Percentiles rank a stretch among this genome's conserved stretches.
These are phyloP conservation scores for Penicillium sp. DNA, from an alignment of 2,329 filamentous ascomycete species.

Conservation along the genomic window DNA sequence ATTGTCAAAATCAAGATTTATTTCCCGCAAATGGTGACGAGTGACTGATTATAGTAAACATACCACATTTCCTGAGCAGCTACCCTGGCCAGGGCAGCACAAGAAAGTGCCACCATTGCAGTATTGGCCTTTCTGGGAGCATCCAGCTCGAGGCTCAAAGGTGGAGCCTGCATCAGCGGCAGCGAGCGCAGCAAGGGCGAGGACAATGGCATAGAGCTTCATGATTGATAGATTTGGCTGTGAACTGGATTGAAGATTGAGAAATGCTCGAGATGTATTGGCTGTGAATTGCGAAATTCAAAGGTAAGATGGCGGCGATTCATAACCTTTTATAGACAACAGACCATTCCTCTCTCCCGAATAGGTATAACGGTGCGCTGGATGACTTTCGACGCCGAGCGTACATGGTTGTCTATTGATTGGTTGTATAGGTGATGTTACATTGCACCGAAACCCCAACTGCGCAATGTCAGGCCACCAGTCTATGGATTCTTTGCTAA, in stretches of 20 bases:
- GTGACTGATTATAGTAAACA: not conserved
- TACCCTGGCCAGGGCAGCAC: slow-evolving; percentile 1
- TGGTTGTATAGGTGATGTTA: slow-evolving; percentile 1
- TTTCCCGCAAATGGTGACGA: too few relatives aligned
- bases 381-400: not conserved
- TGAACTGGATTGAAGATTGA: not conserved
- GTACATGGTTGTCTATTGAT: not conserved
- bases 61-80: not conserved
- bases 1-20: too few relatives aligned
- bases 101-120: slow-evolving; percentile 13
- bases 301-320: not conserved
- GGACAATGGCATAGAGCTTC: slow-evolving; percentile 1
- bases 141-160: slow-evolving; percentile 1
- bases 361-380: not conserved
- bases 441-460: not conserved
- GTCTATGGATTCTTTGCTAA: not conserved
- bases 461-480: slow-evolving; percentile 4
- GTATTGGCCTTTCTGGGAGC: slow-evolving; percentile 9
- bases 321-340: not conserved
- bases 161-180: slow-evolving; percentile 45
- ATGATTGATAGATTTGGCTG: not conserved
- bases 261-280: not conserved
- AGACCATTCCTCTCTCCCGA: not conserved
- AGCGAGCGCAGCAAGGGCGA: not conserved
- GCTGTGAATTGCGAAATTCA: not conserved